Percentiles rank a stretch among this genome's conserved stretches.
Evolutionary conservation across 2,329 filamentous ascomycete genomes (phyloP).

Genomic region (Talaromyces sp.): DNA sequence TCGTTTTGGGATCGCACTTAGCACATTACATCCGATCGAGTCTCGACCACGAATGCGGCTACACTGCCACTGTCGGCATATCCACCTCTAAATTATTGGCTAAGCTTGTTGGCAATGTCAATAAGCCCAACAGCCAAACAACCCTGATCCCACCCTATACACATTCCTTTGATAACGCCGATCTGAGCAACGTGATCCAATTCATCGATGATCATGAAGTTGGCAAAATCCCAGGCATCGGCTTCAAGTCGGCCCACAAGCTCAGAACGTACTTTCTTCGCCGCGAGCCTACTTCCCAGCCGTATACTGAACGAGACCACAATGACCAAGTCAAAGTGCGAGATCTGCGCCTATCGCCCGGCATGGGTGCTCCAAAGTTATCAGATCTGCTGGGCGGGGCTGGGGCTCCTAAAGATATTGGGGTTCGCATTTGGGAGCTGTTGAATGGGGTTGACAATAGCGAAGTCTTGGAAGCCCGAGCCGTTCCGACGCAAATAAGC

Average conservation of each 20-base stretch:
- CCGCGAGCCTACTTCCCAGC: slow-evolving; percentile 30
- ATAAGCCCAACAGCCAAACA: slow-evolving; percentile 87
- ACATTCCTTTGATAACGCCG: slow-evolving; percentile 11
- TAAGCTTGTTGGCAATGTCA: slow-evolving; percentile 75
- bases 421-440: slow-evolving; percentile 68
- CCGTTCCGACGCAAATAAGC: slow-evolving; percentile 80
- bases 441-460: slow-evolving; percentile 75
- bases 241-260: slow-evolving; percentile 69
- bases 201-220: slow-evolving; percentile 77
- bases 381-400: slow-evolving; percentile 66
- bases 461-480: slow-evolving; percentile 66
- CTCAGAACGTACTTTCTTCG: slow-evolving; percentile 59
- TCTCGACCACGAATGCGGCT: slow-evolving; percentile 72
- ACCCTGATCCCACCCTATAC: slow-evolving; percentile 67
- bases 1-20: slow-evolving; percentile 76
- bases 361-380: slow-evolving; percentile 60
- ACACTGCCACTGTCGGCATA: slow-evolving; percentile 82
- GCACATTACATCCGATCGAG: slow-evolving; percentile 67
- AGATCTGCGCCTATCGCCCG: slow-evolving; percentile 59
- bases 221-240: slow-evolving; percentile 79
- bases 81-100: slow-evolving; percentile 81
- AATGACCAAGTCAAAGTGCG: slow-evolving; percentile 59
- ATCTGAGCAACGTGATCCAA: slow-evolving; percentile 49
- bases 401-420: slow-evolving; percentile 67
- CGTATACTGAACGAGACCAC: slow-evolving; percentile 28